A percentile compares a stretch with the other conserved stretches of the same genome.
phyloP scores from a whole-genome alignment of 2,329 filamentous ascomycete species.

The Penicillium sp. region DNA sequence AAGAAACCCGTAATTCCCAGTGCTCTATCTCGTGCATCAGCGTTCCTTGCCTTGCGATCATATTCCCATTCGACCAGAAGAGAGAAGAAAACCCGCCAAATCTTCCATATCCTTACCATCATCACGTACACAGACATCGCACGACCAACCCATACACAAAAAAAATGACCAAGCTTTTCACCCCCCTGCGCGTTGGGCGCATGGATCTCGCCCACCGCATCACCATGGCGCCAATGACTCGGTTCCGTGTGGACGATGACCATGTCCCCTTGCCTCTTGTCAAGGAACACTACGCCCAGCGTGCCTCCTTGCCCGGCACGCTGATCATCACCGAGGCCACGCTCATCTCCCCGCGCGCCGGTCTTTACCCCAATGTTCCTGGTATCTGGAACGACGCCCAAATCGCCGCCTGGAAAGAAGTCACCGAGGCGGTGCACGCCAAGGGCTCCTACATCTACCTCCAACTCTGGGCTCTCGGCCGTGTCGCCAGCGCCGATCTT shows the following conservation, averaged over 20 bases:
- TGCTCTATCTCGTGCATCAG: too few species aligned
- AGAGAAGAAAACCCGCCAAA: too few species aligned
- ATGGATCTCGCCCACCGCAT: slow-evolving; percentile 43
- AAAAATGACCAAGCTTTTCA: slow-evolving; percentile 26
- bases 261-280: slow-evolving; percentile 43
- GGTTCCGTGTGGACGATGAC: slow-evolving; percentile 46
- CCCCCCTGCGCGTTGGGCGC: slow-evolving; percentile 39
- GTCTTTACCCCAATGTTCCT: slow-evolving; percentile 49
- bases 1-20: too few species aligned
- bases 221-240: slow-evolving; percentile 54
- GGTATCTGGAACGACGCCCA: slow-evolving; percentile 55
- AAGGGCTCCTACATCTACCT: slow-evolving; percentile 56
- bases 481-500: slow-evolving; percentile 42
- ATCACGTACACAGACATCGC: background rate
- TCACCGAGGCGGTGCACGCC: slow-evolving; percentile 58
- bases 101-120: too few species aligned
- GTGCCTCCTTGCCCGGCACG: slow-evolving; percentile 48
- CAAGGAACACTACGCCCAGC: slow-evolving; percentile 50
- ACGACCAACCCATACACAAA: background rate
- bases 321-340: slow-evolving; percentile 56
- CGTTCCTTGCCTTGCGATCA: too few species aligned
- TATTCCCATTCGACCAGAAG: too few species aligned
- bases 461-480: slow-evolving; percentile 59
- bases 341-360: slow-evolving; percentile 44
- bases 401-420: slow-evolving; percentile 53